phyloP scores from a whole-genome alignment of 2,329 filamentous ascomycete species.

The Ambrosiella cleistominuta region DNA sequence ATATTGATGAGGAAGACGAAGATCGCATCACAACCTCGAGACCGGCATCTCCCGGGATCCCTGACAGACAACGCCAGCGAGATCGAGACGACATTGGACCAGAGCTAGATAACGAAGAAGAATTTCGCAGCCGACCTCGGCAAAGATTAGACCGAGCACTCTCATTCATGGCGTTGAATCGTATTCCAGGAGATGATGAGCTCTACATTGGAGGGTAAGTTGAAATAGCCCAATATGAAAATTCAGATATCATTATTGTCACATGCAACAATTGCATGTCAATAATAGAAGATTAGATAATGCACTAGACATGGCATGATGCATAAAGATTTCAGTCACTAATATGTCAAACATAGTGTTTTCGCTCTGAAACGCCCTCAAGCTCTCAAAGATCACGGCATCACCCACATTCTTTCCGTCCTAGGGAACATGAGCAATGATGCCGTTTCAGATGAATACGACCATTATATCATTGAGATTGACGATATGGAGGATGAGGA shows the following conservation, averaged over 20 bases:
- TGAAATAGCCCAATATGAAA: not conserved
- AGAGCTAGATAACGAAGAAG: slow-evolving; percentile 4
- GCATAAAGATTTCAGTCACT: not conserved
- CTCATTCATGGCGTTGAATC: slow-evolving; percentile 25
- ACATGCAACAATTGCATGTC: not conserved
- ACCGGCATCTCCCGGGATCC: not conserved
- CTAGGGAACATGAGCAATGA: slow-evolving; percentile 26
- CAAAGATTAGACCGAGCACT: slow-evolving; percentile 10
- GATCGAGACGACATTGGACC: slow-evolving; percentile 1
- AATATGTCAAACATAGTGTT: slow-evolving; percentile 36
- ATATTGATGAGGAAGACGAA: not conserved
- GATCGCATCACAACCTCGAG: not conserved
- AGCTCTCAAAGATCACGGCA: slow-evolving; percentile 50
- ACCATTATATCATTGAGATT: slow-evolving; percentile 65
- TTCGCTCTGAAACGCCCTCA: slow-evolving; percentile 60
- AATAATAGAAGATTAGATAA: too few relatives aligned
- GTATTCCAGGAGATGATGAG: slow-evolving; percentile 25
- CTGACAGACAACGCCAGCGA: not conserved
- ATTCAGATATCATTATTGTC: not conserved
- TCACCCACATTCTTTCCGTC: slow-evolving; percentile 85
- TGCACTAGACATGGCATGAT: too few relatives aligned
- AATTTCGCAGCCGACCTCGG: slow-evolving; percentile 9
- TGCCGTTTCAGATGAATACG: slow-evolving; percentile 29
- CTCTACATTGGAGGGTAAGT: slow-evolving; percentile 26
- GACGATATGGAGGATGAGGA: slow-evolving; percentile 87